A percentile compares a stretch with the other conserved stretches of the same genome.
Evolutionary conservation across 345 rosid genomes (phyloP).

Genomic region (Populus tremula): DNA sequence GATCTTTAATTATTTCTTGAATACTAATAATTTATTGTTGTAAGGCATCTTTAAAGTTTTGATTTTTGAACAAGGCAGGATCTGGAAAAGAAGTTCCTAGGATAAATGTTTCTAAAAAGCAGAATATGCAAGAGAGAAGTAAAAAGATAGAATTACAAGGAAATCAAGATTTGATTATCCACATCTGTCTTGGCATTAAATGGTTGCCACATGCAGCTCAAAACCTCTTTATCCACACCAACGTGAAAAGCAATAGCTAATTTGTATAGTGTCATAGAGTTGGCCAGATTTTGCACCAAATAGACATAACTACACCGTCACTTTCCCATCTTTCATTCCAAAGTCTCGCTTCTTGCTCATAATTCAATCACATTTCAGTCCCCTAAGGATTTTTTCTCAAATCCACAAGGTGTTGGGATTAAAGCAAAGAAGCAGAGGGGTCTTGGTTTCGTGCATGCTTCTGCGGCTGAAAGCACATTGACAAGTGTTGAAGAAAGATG

Average conservation of each 20-base stretch:
- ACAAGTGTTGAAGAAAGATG: constrained; percentile 47
- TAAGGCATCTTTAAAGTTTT: too few relatives aligned
- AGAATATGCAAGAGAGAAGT: not conserved
- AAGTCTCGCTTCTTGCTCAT: constrained; percentile 25
- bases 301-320: constrained; percentile 38
- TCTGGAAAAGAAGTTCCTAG: not conserved
- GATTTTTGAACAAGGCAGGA: too few relatives aligned
- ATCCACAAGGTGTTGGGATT: constrained; percentile 24
- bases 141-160: not conserved
- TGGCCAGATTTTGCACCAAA: not conserved
- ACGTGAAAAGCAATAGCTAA: not conserved
- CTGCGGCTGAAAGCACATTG: constrained; percentile 38
- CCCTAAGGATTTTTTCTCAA: constrained; percentile 19
- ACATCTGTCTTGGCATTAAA: constrained; percentile 34
- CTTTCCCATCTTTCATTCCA: constrained; percentile 27
- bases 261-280: not conserved
- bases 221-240: constrained; percentile 11
- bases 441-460: constrained; percentile 36
- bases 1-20: too few relatives aligned
- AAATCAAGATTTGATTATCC: constrained; percentile 30
- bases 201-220: constrained; percentile 44
- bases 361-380: constrained; percentile 20
- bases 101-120: not conserved
- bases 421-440: constrained; percentile 24
- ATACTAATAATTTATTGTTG: too few relatives aligned